Evolutionary conservation across 257 asterid genomes (phyloP).

Genomic region (Anisodus tanguticus): DNA sequence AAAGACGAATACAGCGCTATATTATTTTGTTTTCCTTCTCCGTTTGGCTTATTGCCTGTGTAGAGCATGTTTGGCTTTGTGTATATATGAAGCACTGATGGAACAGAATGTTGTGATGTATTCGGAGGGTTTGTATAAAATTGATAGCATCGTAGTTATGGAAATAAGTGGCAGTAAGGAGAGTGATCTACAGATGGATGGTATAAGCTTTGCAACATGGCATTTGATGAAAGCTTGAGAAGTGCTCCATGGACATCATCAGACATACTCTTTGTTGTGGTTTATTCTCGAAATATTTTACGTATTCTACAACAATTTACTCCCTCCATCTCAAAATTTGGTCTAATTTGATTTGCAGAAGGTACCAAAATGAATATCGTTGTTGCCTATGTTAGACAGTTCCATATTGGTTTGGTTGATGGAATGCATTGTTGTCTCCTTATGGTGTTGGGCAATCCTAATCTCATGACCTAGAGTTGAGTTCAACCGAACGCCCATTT

Average conservation of each 20-base stretch:
- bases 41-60: constrained; percentile 4
- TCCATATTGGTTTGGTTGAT: constrained; percentile 21
- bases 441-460: background rate
- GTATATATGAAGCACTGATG: background rate
- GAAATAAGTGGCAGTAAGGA: constrained; percentile 16
- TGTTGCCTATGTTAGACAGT: constrained; percentile 6
- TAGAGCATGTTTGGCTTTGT: background rate
- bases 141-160: background rate
- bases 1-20: background rate
- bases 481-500: background rate
- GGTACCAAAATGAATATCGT: background rate
- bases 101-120: constrained; percentile 16
- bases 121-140: background rate
- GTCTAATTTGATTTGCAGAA: background rate
- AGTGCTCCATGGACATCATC: background rate
- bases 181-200: constrained; percentile 13
- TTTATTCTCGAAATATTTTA: background rate
- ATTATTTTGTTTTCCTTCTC: constrained; percentile 16
- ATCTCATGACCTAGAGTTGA: constrained; percentile 7
- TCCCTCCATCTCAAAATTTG: background rate
- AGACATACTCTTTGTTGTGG: background rate
- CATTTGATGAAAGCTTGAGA: constrained; percentile 16
- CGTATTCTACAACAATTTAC: background rate
- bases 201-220: background rate
- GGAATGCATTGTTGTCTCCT: background rate